Evolutionary conservation across 805 yeast species (phyloP).

Genomic region (Zygoascus flipseniorum): DNA sequence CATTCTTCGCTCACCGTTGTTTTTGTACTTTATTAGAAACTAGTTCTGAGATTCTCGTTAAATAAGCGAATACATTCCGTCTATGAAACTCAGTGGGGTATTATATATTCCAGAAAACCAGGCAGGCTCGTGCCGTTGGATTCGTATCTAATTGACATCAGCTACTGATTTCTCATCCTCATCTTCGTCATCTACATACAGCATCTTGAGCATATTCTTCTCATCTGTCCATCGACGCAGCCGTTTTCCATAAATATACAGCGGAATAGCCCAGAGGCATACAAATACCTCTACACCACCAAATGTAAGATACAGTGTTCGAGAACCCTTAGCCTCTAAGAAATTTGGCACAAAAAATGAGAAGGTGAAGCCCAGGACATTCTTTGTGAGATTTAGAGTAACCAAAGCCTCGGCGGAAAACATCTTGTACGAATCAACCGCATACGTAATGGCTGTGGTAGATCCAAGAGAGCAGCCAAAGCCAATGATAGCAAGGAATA

Average conservation of each 20-base stretch:
- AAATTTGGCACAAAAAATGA: constrained; percentile 48
- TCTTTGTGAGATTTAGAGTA: constrained; percentile 46
- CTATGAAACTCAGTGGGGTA: no score
- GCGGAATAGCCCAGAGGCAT: constrained; percentile 41
- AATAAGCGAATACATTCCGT: no score
- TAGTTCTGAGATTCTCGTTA: no score
- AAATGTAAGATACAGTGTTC: constrained; percentile 42
- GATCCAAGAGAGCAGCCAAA: constrained; percentile 56
- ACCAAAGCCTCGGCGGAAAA: constrained; percentile 54
- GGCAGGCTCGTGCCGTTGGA: no score
- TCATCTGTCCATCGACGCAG: constrained; percentile 45
- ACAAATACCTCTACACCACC: constrained; percentile 44
- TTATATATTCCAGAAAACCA: no score
- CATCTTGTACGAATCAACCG: constrained; percentile 48
- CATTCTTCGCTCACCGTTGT: neutral
- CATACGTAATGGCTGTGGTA: constrained; percentile 52
- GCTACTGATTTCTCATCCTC: constrained; percentile 11
- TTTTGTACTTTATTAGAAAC: neutral
- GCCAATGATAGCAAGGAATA: constrained; percentile 47
- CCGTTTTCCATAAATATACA: constrained; percentile 48
- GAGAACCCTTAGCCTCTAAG: constrained; percentile 34
- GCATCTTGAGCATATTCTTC: constrained; percentile 33
- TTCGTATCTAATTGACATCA: neutral
- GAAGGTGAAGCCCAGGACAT: constrained; percentile 46
- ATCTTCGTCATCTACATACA: constrained; percentile 30